Evolutionary conservation across 352 stramenopile genomes (phyloP).

Genomic region (Phytopythium aichiense): DNA sequence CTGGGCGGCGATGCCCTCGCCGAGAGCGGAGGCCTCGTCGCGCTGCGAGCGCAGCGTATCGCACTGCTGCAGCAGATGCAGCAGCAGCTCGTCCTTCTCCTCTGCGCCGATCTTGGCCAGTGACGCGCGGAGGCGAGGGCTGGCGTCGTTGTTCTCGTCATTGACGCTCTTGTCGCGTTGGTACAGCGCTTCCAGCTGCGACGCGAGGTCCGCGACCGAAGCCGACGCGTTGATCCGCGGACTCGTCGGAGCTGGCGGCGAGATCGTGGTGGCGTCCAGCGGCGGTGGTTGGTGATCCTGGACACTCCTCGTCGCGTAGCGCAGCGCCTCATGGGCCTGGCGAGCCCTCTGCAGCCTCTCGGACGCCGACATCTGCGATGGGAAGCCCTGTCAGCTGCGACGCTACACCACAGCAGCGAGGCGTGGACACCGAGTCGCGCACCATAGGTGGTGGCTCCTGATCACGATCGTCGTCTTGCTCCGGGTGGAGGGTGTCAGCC

Average conservation of each 20-base stretch:
- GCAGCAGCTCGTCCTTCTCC: constrained; percentile 55
- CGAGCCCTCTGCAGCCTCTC: constrained; percentile 30
- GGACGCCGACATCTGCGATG: constrained; percentile 14
- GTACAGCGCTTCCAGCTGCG: constrained; percentile 24
- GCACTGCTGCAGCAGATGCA: constrained; percentile 44
- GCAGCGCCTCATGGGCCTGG: constrained; percentile 22
- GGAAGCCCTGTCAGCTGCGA: background rate
- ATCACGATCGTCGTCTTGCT: background rate
- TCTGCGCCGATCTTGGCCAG: constrained; percentile 45
- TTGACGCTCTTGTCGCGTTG: constrained; percentile 8
- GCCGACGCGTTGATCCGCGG: background rate
- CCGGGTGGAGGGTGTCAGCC: background rate
- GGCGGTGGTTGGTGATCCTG: background rate
- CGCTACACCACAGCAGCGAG: background rate
- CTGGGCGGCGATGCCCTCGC: constrained; percentile 62
- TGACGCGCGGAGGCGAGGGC: constrained; percentile 9
- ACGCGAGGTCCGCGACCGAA: constrained; percentile 21
- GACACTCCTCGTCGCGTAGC: background rate
- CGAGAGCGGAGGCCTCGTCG: constrained; percentile 41
- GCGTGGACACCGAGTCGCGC: background rate
- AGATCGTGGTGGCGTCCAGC: background rate
- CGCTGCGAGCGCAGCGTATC: constrained; percentile 33
- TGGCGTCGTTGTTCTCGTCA: background rate
- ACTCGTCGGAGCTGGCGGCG: background rate
- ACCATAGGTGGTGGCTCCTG: background rate